These are phyloP conservation scores for Cytospora piceicola DNA, from an alignment of 2,329 filamentous ascomycete genomes.

Conservation along the genomic window DNA sequence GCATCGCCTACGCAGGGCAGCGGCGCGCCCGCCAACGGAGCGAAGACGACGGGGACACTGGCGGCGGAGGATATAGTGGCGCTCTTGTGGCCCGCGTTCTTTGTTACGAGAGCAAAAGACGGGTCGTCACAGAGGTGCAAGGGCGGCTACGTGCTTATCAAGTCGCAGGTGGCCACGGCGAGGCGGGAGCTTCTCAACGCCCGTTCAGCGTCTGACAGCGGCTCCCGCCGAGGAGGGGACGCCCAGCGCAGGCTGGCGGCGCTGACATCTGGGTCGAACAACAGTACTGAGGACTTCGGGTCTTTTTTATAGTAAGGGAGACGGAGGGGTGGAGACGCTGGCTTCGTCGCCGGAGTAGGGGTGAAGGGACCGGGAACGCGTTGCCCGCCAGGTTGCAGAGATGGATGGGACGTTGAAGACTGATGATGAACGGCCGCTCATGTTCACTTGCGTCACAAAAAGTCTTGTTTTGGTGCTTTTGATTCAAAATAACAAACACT, in stretches of 20 bases:
- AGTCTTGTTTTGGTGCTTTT: background rate
- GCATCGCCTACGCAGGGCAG: background rate
- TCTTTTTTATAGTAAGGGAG: conserved; percentile 2
- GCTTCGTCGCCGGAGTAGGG: background rate
- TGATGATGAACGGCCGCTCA: background rate
- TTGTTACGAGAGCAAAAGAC: background rate
- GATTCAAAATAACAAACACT: no score
- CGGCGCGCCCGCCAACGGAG: background rate
- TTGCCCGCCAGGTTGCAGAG: conserved; percentile 8
- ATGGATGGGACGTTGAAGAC: background rate
- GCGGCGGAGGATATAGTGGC: background rate
- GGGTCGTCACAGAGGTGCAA: background rate
- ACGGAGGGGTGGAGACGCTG: background rate
- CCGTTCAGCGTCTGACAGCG: background rate
- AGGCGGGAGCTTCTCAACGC: background rate
- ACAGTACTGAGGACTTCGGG: background rate
- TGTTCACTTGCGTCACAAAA: background rate
- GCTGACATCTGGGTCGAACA: background rate
- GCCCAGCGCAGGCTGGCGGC: background rate
- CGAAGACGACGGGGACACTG: background rate
- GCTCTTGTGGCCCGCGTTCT: background rate
- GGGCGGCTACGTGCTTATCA: background rate
- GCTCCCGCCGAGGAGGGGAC: background rate
- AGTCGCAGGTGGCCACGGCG: background rate
- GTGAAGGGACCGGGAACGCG: background rate